Evolutionary conservation across 2,329 filamentous ascomycete genomes (phyloP), one percentile per base, ranked within the genome.

Genomic region (Neofusicoccum parvum): DNA sequence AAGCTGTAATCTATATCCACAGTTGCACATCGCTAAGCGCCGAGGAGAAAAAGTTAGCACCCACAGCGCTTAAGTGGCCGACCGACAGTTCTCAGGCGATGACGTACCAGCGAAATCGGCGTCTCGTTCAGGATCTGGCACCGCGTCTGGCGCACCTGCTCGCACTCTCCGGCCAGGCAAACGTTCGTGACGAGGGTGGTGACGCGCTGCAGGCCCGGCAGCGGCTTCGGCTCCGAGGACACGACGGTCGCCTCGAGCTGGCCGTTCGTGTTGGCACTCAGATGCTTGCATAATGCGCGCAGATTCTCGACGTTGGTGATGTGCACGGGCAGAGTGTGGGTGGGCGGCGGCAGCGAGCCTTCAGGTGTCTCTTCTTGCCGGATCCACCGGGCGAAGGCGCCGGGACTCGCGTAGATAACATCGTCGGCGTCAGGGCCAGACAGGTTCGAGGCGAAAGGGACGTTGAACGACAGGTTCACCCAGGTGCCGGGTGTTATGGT

Each of bases 401-500:
- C 91, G 66, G 89, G 88, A 69, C 92, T 97, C 69, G 94, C 93
- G 80, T 97, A 94, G 67, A 98, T 87, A 73, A 99, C 92, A 79
- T 98, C 94, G 79, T 97, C 93, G 71, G 91, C 91, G 74, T 98
- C 93, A 69, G 95, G 95, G 39, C 95, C 95, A 68, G 92, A 87
- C 68, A 99, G 88, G 73, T 94, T 94, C 69, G 92, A 96, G 71
- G 93, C 90, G 80, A 98, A 97, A 67, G 95, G 95, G 56, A 99
- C 91, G 77, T 97, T 98, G 88, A 99, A 98, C 70, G 92, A 94
- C 78, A 97, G 90, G 79, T 96, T 92, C 79, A 98, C 92, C 70
- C 88, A 88, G 62, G 89, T 85, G 76, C 94, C 91, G 75, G 90
- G 86, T 68, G 89, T 84, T 69, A 90, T 88, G 66, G 90, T 87